Base-by-base conservation (phyloP, 1,139 yeast species). In the Taphrina populina region DNA sequence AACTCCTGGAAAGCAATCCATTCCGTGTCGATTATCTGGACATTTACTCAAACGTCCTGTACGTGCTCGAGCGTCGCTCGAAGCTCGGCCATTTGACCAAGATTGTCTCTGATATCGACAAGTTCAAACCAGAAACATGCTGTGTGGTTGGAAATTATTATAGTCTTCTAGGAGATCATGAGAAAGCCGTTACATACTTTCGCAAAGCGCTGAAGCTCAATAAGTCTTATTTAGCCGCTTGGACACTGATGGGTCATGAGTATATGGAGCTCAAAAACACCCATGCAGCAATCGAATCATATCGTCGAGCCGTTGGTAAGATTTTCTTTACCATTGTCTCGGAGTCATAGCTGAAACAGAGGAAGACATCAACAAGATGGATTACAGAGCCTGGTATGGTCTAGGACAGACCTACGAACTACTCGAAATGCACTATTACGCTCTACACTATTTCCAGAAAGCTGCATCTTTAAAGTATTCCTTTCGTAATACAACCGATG, bases 161-260 rank as follows among this genome's bases (percentile, higher is more conserved):
- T 69, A 86, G 96, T 43, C 78, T 94, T 70, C 83, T 85, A 63
- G 86, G 90, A 57, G 96, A 92, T 65, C 98, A 92, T 68, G 96
- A 90, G 67, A 86, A 86, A 69, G 95, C 98, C 0, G 88, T 94
- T 59, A 81, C 84, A 80, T 88, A 88, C 70, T 94, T 90, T 66
- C 84, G 88, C 65, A 76, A 97, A 56, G 98, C 98, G 0, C 72
- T 94, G 37, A 80, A 88, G 0, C 73, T 92, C 57, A 85, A 88
- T 67, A 81, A 87, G 59, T 80, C 81, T 63, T 88, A 95, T 64
- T 73, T 90, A 17, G 82, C 90, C 63, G 97, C 98, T 0, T 94
- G 98, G 97, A 92, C 97, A 0, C 74, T 94, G 59, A 90, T 94
- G 96, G 98, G 99, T 10, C 99, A 94, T 70, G 99, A 94, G 70